Base-by-base conservation (phyloP, 306 rosid species). In the Astragalus membranaceus region DNA sequence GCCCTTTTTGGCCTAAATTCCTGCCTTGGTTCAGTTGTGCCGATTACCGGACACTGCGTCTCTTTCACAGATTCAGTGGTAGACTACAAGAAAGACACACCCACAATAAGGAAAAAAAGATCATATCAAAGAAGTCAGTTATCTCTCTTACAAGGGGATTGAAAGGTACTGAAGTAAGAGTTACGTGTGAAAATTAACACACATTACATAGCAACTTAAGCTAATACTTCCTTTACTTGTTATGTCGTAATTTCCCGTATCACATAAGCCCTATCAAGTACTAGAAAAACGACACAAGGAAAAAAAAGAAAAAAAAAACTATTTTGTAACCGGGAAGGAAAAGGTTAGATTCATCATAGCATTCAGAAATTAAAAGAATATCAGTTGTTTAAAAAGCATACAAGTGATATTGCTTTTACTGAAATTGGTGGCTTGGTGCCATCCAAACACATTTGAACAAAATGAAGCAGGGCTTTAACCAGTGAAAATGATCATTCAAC, bases 1-100 rank as follows among this genome's bases (percentile, higher is more conserved):
- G 79, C 67, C 67, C 36, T 71, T 77, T 82, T 85, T 15, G 61
- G 69, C 72, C 76, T 81, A 42, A 70, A 58, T 72, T 79, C 85
- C 78, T 80, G 83, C 56, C 64, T 82, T 11, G 15, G 63, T 56
- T 84, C 87, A 35, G 60, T 72, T 70, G 80, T 69, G 44, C 65
- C 80, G 62, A 58, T 43, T 9, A 70, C 56, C 3, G 81, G 68
- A 54, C 32, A 72, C 52, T 75, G 82, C 80, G 75, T 59, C 77
- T 84, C 87, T 75, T 80, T 83, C 30, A 43, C 89, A 48, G 78
- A 81, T 70, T 80, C 96, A 59, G 84, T 14, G 35, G 85, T 43
- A 72, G 52, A 42, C 97, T 88, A 65, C 73, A 35, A 60, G 60
- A 35, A 63, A 61, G 51, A 44, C 16, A 58, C 11, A 33, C 17